phyloP scores from a whole-genome alignment of 1,139 yeast genomes.

The Nakaseomyces nivariensis region DNA sequence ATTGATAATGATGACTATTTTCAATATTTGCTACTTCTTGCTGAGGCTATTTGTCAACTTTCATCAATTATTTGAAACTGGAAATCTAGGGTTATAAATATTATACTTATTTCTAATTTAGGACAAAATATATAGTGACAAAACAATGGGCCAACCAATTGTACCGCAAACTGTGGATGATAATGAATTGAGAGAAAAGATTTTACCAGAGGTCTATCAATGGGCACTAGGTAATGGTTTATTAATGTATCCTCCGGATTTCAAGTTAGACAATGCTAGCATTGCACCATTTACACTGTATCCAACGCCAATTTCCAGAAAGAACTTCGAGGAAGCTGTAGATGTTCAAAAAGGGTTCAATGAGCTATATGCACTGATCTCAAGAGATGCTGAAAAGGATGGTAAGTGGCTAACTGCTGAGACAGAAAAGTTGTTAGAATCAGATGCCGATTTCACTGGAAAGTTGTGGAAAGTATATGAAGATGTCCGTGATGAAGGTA shows the following conservation, averaged over 20 bases:
- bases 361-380: constrained; percentile 57
- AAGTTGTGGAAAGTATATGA: constrained; percentile 53
- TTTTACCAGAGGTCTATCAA: constrained; percentile 47
- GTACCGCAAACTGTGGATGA: constrained; percentile 12
- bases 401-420: constrained; percentile 52
- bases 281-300: constrained; percentile 81
- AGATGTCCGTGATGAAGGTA: constrained; percentile 39
- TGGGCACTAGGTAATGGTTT: constrained; percentile 77
- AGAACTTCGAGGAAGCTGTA: constrained; percentile 56
- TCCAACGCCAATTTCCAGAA: constrained; percentile 79
- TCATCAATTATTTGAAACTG: no score
- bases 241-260: constrained; percentile 62
- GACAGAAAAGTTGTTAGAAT: constrained; percentile 43
- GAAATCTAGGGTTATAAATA: no score
- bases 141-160: neutral
- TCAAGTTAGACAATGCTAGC: constrained; percentile 34
- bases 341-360: constrained; percentile 64
- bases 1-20: no score
- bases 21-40: no score
- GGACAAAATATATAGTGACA: no score
- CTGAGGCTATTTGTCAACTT: no score
- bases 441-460: constrained; percentile 75
- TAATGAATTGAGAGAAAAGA: constrained; percentile 12
- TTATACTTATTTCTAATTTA: no score
- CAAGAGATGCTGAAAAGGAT: constrained; percentile 36